phyloP scores from a whole-genome alignment of 202 grass and related monocot species.

The Schoenoplectus triqueter region DNA sequence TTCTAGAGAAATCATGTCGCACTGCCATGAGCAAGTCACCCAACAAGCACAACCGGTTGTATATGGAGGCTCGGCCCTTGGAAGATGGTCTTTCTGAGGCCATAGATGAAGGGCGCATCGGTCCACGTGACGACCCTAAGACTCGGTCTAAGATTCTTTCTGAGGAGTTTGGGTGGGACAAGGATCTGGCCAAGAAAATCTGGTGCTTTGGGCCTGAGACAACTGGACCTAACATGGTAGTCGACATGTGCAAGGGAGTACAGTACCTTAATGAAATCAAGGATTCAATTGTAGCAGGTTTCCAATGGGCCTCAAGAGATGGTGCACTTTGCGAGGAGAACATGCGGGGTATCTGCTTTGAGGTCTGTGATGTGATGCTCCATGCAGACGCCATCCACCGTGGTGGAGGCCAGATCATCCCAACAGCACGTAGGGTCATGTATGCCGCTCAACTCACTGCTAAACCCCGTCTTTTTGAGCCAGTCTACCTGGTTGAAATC shows the following conservation, averaged over 20 bases:
- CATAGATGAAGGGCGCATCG: slow-evolving; percentile 53
- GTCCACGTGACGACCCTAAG: slow-evolving; percentile 50
- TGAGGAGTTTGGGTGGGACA: slow-evolving; percentile 59
- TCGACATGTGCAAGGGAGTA: slow-evolving; percentile 57
- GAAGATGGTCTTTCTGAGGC: slow-evolving; percentile 48
- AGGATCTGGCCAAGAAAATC: slow-evolving; percentile 55
- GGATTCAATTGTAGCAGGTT: slow-evolving; percentile 50
- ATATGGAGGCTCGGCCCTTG: slow-evolving; percentile 51
- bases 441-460: slow-evolving; percentile 49
- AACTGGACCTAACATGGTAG: slow-evolving; percentile 51
- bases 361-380: slow-evolving; percentile 49
- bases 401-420: slow-evolving; percentile 43
- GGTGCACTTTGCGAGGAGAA: slow-evolving; percentile 51
- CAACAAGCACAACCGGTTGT: slow-evolving; percentile 54
- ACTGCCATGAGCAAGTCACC: slow-evolving; percentile 47
- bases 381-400: slow-evolving; percentile 41
- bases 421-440: slow-evolving; percentile 42
- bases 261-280: slow-evolving; percentile 54
- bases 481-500: slow-evolving; percentile 54
- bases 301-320: slow-evolving; percentile 57
- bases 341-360: slow-evolving; percentile 52
- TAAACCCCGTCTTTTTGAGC: slow-evolving; percentile 49
- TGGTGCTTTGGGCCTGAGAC: slow-evolving; percentile 64
- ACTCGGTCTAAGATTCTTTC: slow-evolving; percentile 46
- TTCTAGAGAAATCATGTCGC: slow-evolving; percentile 39